These are phyloP conservation scores for Fonsecaea monophora DNA, from an alignment of 2,329 filamentous ascomycete genomes.

Conservation along the genomic window DNA sequence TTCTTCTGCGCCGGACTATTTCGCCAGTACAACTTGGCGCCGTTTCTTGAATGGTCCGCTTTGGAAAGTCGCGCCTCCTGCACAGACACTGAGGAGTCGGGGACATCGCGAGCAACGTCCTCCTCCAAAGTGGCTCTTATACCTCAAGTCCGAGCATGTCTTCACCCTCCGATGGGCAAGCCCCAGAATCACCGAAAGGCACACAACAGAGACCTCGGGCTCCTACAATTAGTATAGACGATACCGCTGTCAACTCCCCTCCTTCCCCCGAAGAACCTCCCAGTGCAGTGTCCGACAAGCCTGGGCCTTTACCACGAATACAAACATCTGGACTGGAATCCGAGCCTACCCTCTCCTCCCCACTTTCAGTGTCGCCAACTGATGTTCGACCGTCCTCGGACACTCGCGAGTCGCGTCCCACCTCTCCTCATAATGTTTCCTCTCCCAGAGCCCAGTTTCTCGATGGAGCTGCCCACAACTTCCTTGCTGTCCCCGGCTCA, in stretches of 20 bases:
- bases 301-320: conserved; percentile 47
- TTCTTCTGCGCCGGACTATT: conserved; percentile 21
- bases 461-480: conserved; percentile 61
- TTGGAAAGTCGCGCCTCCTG: conserved; percentile 1
- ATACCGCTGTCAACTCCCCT: conserved; percentile 51
- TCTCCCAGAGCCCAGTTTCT: conserved; percentile 62
- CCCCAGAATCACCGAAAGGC: conserved; percentile 26
- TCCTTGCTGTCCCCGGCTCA: conserved; percentile 68
- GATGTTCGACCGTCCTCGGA: conserved; percentile 63
- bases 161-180: conserved; percentile 27
- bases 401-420: conserved; percentile 66
- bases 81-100: conserved; percentile 12
- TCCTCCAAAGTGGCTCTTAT: neutral
- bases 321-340: conserved; percentile 49
- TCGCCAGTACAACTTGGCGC: neutral
- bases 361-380: conserved; percentile 49
- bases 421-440: conserved; percentile 71
- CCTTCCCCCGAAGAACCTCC: conserved; percentile 20
- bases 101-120: neutral
- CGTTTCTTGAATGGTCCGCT: conserved; percentile 4
- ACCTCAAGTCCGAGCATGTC: conserved; percentile 23
- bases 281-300: conserved; percentile 42
- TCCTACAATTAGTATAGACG: conserved; percentile 65
- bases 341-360: conserved; percentile 43
- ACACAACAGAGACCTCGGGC: conserved; percentile 44